Conservation (phyloP, 805 yeast species). For the Yarrowia sp. region DNA sequence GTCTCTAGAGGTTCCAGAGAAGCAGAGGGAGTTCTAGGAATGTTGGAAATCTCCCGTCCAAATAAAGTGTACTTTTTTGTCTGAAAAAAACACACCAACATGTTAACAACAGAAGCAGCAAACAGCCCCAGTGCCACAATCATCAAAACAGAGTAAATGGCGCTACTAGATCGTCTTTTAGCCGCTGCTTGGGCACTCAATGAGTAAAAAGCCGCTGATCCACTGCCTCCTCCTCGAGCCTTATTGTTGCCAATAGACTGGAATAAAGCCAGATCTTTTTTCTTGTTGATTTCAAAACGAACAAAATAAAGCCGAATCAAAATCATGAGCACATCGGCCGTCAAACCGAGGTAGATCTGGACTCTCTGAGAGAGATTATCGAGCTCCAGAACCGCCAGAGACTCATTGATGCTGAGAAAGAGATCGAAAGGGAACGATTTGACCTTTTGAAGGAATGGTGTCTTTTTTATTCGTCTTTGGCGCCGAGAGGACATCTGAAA, state of each 20-base stretch:
- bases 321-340: neutral
- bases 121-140: conserved; percentile 36
- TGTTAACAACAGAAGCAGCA: conserved; percentile 41
- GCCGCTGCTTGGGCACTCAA: conserved; percentile 35
- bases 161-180: conserved; percentile 9
- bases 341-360: conserved; percentile 23
- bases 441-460: conserved; percentile 12
- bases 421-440: conserved; percentile 26
- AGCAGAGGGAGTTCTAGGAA: conserved; percentile 46
- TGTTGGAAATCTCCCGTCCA: conserved; percentile 42
- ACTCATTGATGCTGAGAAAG: conserved; percentile 26
- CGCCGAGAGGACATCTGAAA: neutral
- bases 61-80: conserved; percentile 43
- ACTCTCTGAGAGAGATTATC: conserved; percentile 31
- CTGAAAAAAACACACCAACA: conserved; percentile 39
- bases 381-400: conserved; percentile 10
- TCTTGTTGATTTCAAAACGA: conserved; percentile 6
- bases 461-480: conserved; percentile 14
- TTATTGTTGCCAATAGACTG: conserved; percentile 13
- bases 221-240: neutral
- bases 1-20: conserved; percentile 32
- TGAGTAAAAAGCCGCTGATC: conserved; percentile 2
- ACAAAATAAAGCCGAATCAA: conserved; percentile 31
- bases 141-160: conserved; percentile 13
- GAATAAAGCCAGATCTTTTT: neutral